Percentiles rank a stretch among this genome's conserved stretches.
phyloP scores from a whole-genome alignment of 129 eudicot species.

The Mikania micrantha region DNA sequence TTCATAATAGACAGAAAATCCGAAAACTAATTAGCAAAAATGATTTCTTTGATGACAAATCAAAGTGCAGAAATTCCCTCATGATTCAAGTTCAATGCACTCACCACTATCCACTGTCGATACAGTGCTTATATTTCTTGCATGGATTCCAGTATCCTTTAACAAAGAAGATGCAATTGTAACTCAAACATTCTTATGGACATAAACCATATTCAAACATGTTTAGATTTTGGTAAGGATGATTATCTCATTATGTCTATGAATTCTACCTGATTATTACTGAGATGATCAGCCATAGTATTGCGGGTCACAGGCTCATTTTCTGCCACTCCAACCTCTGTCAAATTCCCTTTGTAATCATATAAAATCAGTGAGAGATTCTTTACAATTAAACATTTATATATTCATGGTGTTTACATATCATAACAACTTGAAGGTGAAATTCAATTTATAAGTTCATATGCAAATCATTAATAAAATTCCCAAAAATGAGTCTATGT shows the following conservation, averaged over 20 bases:
- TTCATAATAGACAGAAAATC: no score
- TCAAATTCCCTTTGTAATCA: conserved; percentile 34
- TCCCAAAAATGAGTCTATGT: background rate
- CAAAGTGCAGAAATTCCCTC: no score
- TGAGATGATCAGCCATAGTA: conserved; percentile 48
- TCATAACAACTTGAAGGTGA: background rate
- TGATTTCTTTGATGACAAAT: no score
- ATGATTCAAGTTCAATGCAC: no score
- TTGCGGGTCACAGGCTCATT: conserved; percentile 39
- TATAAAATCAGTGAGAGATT: background rate
- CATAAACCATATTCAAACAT: background rate
- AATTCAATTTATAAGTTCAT: background rate
- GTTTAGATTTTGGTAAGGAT: background rate
- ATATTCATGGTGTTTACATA: no score
- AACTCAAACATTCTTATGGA: background rate
- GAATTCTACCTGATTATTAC: conserved; percentile 45
- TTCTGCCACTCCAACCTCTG: conserved; percentile 29
- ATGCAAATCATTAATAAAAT: background rate
- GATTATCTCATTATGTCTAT: background rate
- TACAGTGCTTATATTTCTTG: no score
- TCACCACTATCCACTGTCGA: no score
- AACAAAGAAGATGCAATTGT: no score
- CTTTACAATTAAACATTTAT: background rate
- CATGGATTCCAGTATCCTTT: no score
- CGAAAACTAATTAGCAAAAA: no score